A percentile compares a stretch with the other conserved stretches of the same genome.
These are phyloP conservation scores for Termitomyces sp. DNA, from an alignment of 768 basidiomycete species.

Conservation along the genomic window DNA sequence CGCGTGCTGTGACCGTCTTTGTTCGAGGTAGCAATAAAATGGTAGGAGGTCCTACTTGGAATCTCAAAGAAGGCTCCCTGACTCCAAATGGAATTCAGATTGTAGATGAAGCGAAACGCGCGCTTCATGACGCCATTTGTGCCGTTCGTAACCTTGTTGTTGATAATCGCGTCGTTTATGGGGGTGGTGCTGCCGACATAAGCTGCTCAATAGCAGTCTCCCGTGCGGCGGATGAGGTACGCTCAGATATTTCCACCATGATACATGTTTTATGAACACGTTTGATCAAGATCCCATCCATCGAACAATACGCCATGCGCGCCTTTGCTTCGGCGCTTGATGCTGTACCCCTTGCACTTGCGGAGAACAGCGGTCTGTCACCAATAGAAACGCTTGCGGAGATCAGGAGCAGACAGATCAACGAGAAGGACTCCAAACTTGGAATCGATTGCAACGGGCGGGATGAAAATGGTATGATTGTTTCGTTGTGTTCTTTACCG, in stretches of 20 bases:
- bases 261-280: not conserved
- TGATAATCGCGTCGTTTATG: slow-evolving; percentile 96
- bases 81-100: slow-evolving; percentile 48
- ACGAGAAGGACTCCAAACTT: slow-evolving; percentile 75
- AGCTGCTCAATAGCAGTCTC: slow-evolving; percentile 90
- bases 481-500: not conserved
- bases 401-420: slow-evolving; percentile 89
- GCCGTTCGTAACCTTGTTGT: slow-evolving; percentile 93
- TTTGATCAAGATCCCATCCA: slow-evolving; percentile 71
- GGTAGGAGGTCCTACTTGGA: slow-evolving; percentile 38
- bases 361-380: slow-evolving; percentile 94
- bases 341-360: slow-evolving; percentile 90
- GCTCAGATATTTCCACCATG: slow-evolving; percentile 11
- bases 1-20: slow-evolving; percentile 93
- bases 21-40: slow-evolving; percentile 99
- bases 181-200: slow-evolving; percentile 97
- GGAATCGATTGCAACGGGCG: slow-evolving; percentile 91
- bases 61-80: not conserved
- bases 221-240: slow-evolving; percentile 89
- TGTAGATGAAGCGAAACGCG: slow-evolving; percentile 97
- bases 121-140: slow-evolving; percentile 96
- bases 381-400: slow-evolving; percentile 97
- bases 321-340: slow-evolving; percentile 97
- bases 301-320: slow-evolving; percentile 99
- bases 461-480: slow-evolving; percentile 73